phyloP scores from a whole-genome alignment of 2,329 filamentous ascomycete species.

The Colletotrichum agaves region DNA sequence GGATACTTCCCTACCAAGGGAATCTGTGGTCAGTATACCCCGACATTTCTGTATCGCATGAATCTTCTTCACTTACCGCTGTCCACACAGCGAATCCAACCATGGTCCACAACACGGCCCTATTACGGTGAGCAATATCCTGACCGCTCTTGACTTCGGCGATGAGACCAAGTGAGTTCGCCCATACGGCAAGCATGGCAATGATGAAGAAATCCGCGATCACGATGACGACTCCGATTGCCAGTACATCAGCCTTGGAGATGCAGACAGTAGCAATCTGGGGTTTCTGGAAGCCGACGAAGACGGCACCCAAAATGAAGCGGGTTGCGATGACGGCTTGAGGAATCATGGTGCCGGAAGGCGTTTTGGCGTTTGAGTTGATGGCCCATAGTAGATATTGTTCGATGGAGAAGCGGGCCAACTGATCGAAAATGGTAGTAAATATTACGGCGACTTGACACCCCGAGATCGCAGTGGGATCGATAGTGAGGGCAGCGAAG shows the following conservation, averaged over 20 bases:
- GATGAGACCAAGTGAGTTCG: constrained; percentile 51
- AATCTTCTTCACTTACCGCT: constrained; percentile 53
- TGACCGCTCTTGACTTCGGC: constrained; percentile 46
- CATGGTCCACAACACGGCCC: constrained; percentile 54
- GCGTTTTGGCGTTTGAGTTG: constrained; percentile 51
- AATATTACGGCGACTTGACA: constrained; percentile 66
- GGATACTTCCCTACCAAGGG: constrained; percentile 57
- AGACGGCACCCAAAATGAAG: constrained; percentile 63
- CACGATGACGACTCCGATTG: constrained; percentile 58
- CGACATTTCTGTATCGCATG: neutral
- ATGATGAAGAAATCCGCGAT: constrained; percentile 59
- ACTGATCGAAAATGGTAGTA: constrained; percentile 66
- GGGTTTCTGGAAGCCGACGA: constrained; percentile 64
- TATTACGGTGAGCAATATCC: constrained; percentile 47
- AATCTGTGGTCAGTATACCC: constrained; percentile 35
- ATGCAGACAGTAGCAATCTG: constrained; percentile 65
- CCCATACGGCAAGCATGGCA: constrained; percentile 52
- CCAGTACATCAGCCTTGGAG: constrained; percentile 55
- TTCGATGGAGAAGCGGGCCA: constrained; percentile 63
- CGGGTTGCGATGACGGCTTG: constrained; percentile 60
- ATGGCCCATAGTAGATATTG: constrained; percentile 66
- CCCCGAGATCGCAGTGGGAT: constrained; percentile 51
- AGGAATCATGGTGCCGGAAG: constrained; percentile 52
- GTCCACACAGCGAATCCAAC: constrained; percentile 64
- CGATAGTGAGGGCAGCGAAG: constrained; percentile 62